These are phyloP conservation scores for Cladosporium sp. DNA, from an alignment of 2,329 filamentous ascomycete species.

Conservation along the genomic window DNA sequence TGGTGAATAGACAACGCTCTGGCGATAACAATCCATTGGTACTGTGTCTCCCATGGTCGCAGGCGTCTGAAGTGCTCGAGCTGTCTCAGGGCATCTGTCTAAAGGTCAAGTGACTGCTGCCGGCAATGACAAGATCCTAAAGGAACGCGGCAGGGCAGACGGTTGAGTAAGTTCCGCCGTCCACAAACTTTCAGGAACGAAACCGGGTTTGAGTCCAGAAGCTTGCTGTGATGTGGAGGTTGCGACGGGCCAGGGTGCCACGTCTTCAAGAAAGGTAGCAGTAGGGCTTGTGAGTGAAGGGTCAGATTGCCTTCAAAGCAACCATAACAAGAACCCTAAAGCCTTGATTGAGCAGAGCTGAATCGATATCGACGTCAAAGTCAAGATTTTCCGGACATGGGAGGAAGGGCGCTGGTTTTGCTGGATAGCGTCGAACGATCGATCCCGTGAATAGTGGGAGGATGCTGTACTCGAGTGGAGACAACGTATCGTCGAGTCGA, in stretches of 20 bases:
- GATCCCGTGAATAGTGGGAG: background rate
- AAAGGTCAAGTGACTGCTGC: background rate
- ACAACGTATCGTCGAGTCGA: conserved; percentile 3
- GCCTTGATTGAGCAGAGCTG: background rate
- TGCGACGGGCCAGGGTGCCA: conserved; percentile 3
- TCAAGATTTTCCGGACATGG: background rate
- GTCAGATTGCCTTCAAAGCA: too few relatives aligned
- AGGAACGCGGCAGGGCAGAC: background rate
- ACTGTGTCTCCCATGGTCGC: conserved; percentile 9
- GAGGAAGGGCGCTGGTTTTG: background rate
- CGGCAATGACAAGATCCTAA: background rate
- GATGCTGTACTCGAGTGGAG: conserved; percentile 4
- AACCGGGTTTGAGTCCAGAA: background rate
- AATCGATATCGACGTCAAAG: background rate
- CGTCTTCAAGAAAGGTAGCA: conserved; percentile 5
- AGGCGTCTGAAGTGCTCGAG: background rate
- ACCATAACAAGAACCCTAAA: too few relatives aligned
- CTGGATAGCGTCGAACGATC: conserved; percentile 6
- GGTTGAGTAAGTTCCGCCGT: background rate
- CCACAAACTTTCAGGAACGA: background rate
- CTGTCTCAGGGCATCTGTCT: background rate
- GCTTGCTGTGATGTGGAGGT: background rate
- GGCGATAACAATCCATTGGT: conserved; percentile 9
- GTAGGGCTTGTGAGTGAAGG: background rate
- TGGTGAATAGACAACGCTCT: conserved; percentile 4